Percentiles rank a stretch among this genome's conserved stretches.
Conservation (phyloP, 1,284 basidiomycete species). For the Leccinum pachyderme region DNA sequence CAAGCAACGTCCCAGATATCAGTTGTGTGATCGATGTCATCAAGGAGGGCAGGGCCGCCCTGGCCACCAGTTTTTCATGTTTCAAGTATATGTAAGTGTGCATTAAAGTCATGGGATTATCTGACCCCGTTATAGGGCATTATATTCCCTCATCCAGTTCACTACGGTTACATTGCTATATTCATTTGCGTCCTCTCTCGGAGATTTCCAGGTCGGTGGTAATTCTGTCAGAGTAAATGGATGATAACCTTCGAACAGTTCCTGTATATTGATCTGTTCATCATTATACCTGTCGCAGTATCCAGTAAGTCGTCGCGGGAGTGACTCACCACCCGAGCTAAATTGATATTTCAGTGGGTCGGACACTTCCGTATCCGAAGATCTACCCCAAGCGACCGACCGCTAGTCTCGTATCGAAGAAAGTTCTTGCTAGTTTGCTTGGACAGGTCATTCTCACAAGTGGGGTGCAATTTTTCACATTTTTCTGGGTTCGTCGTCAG, state of each 20-base stretch:
- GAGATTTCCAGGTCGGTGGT: slow-evolving; percentile 85
- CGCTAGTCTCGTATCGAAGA: slow-evolving; percentile 94
- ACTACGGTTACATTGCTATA: slow-evolving; percentile 90
- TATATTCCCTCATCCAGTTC: slow-evolving; percentile 91
- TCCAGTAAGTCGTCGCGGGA: slow-evolving; percentile 64
- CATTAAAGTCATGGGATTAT: background rate
- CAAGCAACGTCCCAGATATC: slow-evolving; percentile 91
- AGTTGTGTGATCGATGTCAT: slow-evolving; percentile 96
- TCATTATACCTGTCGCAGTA: slow-evolving; percentile 95
- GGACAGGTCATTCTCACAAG: slow-evolving; percentile 92
- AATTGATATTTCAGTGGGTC: slow-evolving; percentile 68
- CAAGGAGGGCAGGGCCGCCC: slow-evolving; percentile 90
- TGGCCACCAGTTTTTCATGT: slow-evolving; percentile 98
- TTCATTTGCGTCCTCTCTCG: slow-evolving; percentile 93
- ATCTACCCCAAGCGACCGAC: slow-evolving; percentile 93
- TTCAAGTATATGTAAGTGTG: slow-evolving; percentile 94
- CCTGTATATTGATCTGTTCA: slow-evolving; percentile 96
- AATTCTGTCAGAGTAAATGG: slow-evolving; percentile 2
- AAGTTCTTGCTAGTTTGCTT: slow-evolving; percentile 91
- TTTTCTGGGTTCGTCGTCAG: slow-evolving; percentile 85
- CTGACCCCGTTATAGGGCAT: slow-evolving; percentile 54
- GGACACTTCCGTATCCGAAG: slow-evolving; percentile 85
- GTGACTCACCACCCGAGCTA: slow-evolving; percentile 8
- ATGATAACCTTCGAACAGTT: slow-evolving; percentile 54
- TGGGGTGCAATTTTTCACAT: slow-evolving; percentile 82